Evolutionary conservation across 495 filamentous ascomycete species (phyloP).

Genomic region (Penicillium angulare): DNA sequence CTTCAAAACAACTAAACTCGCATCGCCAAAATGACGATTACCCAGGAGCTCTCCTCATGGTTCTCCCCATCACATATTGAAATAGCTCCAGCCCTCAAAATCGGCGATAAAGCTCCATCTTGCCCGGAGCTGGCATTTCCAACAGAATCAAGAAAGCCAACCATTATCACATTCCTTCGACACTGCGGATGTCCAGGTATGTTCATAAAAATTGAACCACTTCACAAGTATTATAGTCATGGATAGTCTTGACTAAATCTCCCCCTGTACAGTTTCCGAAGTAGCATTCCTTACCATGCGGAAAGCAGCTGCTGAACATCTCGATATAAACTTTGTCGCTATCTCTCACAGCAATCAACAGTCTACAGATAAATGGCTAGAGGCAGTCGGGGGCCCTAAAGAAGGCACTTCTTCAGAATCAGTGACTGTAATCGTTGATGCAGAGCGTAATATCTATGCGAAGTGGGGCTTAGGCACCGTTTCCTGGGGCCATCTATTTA

Average conservation of each 20-base stretch:
- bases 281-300: slow-evolving; percentile 3
- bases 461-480: slow-evolving; percentile 14
- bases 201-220: neutral
- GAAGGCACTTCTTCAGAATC: neutral
- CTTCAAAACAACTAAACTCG: neutral
- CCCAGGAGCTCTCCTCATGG: slow-evolving; percentile 13
- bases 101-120: slow-evolving; percentile 1
- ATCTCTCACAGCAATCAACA: slow-evolving; percentile 8
- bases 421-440: slow-evolving; percentile 14
- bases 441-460: slow-evolving; percentile 13
- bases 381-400: slow-evolving; percentile 3
- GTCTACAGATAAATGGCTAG: slow-evolving; percentile 8
- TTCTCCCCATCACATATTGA: neutral
- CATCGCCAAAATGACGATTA: slow-evolving; percentile 8
- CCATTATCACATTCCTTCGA: slow-evolving; percentile 15
- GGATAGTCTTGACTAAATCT: neutral
- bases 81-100: neutral
- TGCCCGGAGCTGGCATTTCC: slow-evolving; percentile 6
- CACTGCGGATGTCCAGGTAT: slow-evolving; percentile 21
- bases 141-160: slow-evolving; percentile 9
- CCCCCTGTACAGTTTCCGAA: slow-evolving; percentile 4
- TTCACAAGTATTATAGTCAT: neutral
- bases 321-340: slow-evolving; percentile 8
- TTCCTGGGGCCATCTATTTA: slow-evolving; percentile 13
- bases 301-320: neutral